Conservation (phyloP, 495 filamentous ascomycete genomes). For the Baudoinia panamericana region DNA sequence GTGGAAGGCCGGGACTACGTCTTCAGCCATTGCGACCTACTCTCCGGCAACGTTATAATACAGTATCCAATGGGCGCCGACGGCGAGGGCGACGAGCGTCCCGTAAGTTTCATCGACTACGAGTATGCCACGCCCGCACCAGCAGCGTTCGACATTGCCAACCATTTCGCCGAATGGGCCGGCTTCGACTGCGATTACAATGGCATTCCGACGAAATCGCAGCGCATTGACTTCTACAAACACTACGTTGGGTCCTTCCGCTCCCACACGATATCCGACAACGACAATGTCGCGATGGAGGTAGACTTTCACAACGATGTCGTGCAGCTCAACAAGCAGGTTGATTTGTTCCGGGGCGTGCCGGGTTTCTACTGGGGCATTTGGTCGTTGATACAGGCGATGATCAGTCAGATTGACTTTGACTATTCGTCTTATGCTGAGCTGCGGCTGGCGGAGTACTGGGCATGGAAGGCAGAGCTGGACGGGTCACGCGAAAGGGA, state of each 20-base stretch:
- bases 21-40: constrained; percentile 89
- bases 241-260: constrained; percentile 57
- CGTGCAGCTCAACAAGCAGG: constrained; percentile 51
- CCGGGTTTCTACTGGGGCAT: constrained; percentile 90
- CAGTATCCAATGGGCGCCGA: too few relatives aligned
- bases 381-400: constrained; percentile 92
- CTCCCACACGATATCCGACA: constrained; percentile 26
- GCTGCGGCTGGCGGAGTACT: constrained; percentile 79
- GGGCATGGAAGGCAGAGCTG: constrained; percentile 72
- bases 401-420: constrained; percentile 91
- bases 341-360: constrained; percentile 77
- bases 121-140: constrained; percentile 83
- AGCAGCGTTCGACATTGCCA: constrained; percentile 96
- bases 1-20: constrained; percentile 59
- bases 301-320: constrained; percentile 12
- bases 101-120: constrained; percentile 92
- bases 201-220: constrained; percentile 63
- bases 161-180: constrained; percentile 98
- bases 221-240: constrained; percentile 67
- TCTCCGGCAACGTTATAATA: constrained; percentile 90
- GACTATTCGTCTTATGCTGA: constrained; percentile 92
- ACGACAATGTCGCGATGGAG: constrained; percentile 43
- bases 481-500: constrained; percentile 45
- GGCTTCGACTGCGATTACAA: constrained; percentile 89
- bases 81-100: constrained; percentile 24